Evolutionary conservation across 352 stramenopile genomes (phyloP).

Genomic region (Pythium brachiatum): DNA sequence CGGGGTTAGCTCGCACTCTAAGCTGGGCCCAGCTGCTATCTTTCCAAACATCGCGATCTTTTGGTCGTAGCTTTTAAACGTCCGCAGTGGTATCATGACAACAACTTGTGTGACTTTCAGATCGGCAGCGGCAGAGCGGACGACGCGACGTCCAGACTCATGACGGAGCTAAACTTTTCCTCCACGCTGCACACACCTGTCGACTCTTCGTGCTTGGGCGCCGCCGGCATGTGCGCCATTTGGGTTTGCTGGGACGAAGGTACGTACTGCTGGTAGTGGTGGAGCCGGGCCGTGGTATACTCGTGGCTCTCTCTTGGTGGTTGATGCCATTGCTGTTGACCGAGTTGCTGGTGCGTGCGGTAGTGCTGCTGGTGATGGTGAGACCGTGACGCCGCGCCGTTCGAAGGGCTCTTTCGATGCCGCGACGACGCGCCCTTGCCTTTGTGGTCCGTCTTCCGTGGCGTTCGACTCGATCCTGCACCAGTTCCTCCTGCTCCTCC

Average conservation of each 20-base stretch:
- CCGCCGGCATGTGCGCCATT: neutral
- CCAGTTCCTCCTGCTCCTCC: neutral
- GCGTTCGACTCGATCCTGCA: slow-evolving; percentile 3
- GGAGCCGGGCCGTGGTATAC: neutral
- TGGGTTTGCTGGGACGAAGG: neutral
- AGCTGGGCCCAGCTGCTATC: neutral
- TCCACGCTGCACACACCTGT: slow-evolving; percentile 23
- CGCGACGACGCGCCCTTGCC: slow-evolving; percentile 1
- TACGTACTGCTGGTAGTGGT: neutral
- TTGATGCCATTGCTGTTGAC: slow-evolving; percentile 4
- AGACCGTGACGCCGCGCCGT: slow-evolving; percentile 3
- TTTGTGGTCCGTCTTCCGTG: slow-evolving; percentile 12
- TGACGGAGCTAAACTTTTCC: slow-evolving; percentile 27
- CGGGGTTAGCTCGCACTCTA: slow-evolving; percentile 16
- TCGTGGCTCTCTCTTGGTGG: neutral
- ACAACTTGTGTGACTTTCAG: slow-evolving; percentile 6
- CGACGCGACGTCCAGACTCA: slow-evolving; percentile 17
- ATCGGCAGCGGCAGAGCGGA: slow-evolving; percentile 18
- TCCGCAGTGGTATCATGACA: neutral
- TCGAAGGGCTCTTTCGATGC: slow-evolving; percentile 17
- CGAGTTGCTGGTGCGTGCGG: neutral
- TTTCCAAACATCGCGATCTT: too few relatives aligned
- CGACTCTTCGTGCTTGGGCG: slow-evolving; percentile 12
- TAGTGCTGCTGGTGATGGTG: slow-evolving; percentile 6
- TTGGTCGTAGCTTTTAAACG: too few relatives aligned